Base-by-base conservation (phyloP, 2,329 filamentous ascomycete species). In the Aspergillus melleus region DNA sequence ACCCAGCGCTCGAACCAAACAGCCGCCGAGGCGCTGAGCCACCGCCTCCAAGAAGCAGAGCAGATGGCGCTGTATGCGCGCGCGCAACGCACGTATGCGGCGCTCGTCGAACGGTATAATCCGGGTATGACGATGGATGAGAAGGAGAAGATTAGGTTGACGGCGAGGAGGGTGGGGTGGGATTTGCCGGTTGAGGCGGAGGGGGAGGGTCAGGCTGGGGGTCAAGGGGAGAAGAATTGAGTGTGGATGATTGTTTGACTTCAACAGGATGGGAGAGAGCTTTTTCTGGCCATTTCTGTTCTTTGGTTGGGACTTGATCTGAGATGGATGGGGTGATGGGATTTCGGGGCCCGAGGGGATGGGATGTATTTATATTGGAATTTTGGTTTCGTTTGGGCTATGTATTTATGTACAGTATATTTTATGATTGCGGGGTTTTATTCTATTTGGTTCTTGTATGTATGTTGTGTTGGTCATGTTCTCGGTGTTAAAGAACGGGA, bases 41-140 rank as follows among this genome's bases (percentile, higher is more conserved):
- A 63, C 3, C 70, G 73, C 24, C 51, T 78, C 14, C 74, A 82
- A 54, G 80, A 91, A 66, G 89, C 87, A n/a, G 86, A 91, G 64
- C 92, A 98, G 76, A 87, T 92, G 66, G 77, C 92, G 26, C 84
- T 87, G 59, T 98, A 96, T 74, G 83, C 95, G 20, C 86, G 86
- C 68, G 89, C 93, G n/a, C 95, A 99, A 80, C 83, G 93, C 55
- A 86, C 86, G 73, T 97, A 98, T 75, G 84, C 86, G 26, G 88
- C 86, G 16, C 79, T 98, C 49, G 76, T 98, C 42, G 93, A 97
- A 78, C 84, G 93, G 68, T 98, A 99, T 78, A 98, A 98, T 76
- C 92, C 92, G 0, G 92, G 93, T 19, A 91, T 96, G 87, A 86
- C 86, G 66, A 91, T 96, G 89, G 87, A 90, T 73, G 88, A 96